Evolutionary conservation across 495 filamentous ascomycete species (phyloP).

Genomic region (Podospora comata): DNA sequence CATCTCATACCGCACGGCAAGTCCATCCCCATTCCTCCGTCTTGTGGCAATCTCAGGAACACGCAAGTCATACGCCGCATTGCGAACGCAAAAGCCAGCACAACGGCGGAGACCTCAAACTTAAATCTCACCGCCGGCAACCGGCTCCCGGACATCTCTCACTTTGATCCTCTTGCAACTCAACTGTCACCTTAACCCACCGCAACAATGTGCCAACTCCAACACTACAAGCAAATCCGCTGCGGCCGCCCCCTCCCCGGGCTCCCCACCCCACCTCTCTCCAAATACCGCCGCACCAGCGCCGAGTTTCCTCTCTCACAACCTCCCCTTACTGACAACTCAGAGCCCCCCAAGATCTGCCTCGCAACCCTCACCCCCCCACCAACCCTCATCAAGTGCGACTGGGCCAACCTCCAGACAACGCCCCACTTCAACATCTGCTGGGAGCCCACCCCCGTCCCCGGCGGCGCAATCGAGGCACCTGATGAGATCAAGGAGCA

Average conservation of each 20-base stretch:
- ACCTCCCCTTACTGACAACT: neutral
- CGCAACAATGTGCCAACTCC: slow-evolving; percentile 1
- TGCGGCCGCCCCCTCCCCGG: neutral
- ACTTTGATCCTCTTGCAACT: neutral
- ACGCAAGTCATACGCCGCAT: neutral
- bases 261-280: neutral
- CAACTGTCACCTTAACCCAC: neutral
- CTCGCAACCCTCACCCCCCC: neutral
- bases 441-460: neutral
- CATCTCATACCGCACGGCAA: neutral
- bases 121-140: neutral
- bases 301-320: neutral
- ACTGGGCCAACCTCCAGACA: neutral
- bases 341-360: neutral
- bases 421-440: neutral
- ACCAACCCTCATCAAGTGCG: slow-evolving; percentile 1
- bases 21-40: neutral
- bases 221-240: neutral
- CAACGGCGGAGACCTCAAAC: neutral
- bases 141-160: neutral
- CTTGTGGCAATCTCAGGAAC: neutral
- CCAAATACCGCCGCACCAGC: neutral
- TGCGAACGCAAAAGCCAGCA: neutral
- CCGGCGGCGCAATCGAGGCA: neutral
- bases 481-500: neutral